Conservation (phyloP, 306 rosid species). For the Quercus suber region DNA sequence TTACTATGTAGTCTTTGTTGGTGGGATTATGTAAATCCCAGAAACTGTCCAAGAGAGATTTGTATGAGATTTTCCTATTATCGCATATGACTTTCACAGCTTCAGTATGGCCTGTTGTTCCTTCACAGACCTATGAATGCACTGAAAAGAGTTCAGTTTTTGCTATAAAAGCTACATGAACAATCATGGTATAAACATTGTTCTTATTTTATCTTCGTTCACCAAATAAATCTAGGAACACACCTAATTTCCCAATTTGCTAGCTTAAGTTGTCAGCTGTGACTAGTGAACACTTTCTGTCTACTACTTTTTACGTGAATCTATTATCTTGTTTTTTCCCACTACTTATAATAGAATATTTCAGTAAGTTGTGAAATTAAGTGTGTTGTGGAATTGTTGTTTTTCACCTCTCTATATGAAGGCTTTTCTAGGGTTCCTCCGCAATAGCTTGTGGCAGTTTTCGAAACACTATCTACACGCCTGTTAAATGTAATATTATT, state of each 20-base stretch:
- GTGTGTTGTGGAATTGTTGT: not conserved
- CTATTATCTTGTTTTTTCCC: too few species aligned
- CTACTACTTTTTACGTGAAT: too few species aligned
- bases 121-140: constrained; percentile 17
- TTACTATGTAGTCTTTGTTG: constrained; percentile 18
- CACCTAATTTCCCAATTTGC: too few species aligned
- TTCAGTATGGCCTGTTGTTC: constrained; percentile 24
- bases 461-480: constrained; percentile 12
- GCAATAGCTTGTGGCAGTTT: constrained; percentile 19
- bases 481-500: too few species aligned
- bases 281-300: too few species aligned
- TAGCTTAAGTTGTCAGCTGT: too few species aligned
- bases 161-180: not conserved
- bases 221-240: too few species aligned
- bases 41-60: constrained; percentile 12
- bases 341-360: too few species aligned
- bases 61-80: constrained; percentile 8
- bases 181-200: not conserved
- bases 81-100: constrained; percentile 22
- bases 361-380: too few species aligned
- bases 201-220: too few species aligned
- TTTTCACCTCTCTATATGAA: constrained; percentile 14
- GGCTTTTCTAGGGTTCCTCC: constrained; percentile 23
- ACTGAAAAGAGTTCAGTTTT: not conserved
- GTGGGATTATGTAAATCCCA: constrained; percentile 29